These are phyloP conservation scores for Erythrophleum fordii DNA, from an alignment of 306 rosid species.

Conservation along the genomic window DNA sequence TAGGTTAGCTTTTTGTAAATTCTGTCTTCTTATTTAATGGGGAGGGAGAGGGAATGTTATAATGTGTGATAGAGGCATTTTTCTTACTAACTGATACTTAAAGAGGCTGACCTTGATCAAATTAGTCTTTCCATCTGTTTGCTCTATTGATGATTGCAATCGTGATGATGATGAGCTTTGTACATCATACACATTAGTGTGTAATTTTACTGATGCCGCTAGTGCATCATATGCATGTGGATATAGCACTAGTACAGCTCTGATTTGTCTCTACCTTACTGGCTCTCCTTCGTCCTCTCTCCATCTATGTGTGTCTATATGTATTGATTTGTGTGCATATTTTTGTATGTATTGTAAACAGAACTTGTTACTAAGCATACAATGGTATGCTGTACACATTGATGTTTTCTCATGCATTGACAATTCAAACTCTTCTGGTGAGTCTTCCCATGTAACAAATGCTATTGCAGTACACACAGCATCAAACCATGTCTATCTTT, in stretches of 20 bases:
- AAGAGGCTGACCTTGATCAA: background rate
- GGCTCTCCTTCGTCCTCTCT: background rate
- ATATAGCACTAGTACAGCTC: background rate
- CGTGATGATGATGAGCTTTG: background rate
- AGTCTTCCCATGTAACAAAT: background rate
- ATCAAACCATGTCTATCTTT: background rate
- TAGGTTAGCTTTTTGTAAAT: background rate
- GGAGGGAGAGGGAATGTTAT: background rate
- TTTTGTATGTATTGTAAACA: background rate
- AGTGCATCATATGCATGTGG: background rate
- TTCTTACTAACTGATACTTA: background rate
- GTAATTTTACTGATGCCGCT: background rate
- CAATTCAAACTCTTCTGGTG: conserved; percentile 3
- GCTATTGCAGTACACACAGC: background rate
- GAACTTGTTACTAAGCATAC: background rate
- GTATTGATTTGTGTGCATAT: background rate
- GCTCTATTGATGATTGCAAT: background rate
- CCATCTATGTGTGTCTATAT: background rate
- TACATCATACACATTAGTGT: background rate
- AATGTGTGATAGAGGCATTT: background rate
- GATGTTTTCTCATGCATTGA: conserved; percentile 8
- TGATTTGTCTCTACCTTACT: conserved; percentile 8
- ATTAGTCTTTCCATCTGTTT: background rate
- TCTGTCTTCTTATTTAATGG: background rate
- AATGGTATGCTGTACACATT: background rate